A percentile compares a stretch with the other conserved stretches of the same genome.
phyloP scores from a whole-genome alignment of 2,329 filamentous ascomycete genomes.

The Trichocomaceae sp. region DNA sequence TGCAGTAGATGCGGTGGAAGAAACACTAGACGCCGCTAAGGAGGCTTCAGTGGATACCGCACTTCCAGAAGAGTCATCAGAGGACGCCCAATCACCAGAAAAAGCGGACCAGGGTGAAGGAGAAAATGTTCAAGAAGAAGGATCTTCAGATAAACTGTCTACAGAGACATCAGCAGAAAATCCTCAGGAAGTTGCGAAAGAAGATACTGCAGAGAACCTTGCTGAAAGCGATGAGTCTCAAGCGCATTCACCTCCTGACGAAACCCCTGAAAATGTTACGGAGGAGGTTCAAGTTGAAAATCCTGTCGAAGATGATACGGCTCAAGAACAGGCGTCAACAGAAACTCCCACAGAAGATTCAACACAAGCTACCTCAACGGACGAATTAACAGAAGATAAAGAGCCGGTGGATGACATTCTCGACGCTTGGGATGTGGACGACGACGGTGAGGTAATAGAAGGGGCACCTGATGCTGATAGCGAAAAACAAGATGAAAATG shows the following conservation, averaged over 20 bases:
- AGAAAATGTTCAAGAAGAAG: not conserved
- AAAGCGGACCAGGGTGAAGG: slow-evolving; percentile 1
- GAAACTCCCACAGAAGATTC: not conserved
- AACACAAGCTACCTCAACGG: slow-evolving; percentile 9
- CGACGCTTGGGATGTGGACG: slow-evolving; percentile 10
- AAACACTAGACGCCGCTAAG: slow-evolving; percentile 16
- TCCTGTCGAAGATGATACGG: not conserved
- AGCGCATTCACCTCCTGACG: not conserved
- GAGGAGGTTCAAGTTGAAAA: not conserved
- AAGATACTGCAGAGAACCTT: not conserved
- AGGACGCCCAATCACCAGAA: not conserved
- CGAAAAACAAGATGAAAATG: slow-evolving; percentile 8
- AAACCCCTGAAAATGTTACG: not conserved
- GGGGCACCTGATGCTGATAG: slow-evolving; percentile 5
- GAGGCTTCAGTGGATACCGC: slow-evolving; percentile 13
- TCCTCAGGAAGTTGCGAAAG: not conserved
- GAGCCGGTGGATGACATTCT: slow-evolving; percentile 7
- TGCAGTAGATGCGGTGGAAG: slow-evolving; percentile 13
- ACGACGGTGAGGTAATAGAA: not conserved
- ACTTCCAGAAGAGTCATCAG: slow-evolving; percentile 8
- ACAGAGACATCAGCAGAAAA: not conserved
- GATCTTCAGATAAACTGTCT: not conserved
- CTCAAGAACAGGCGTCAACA: not conserved
- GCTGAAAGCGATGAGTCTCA: not conserved
- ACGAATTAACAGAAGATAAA: slow-evolving; percentile 2